Evolutionary conservation across 78 protist species (phyloP).

Genomic region (Chrysochromulina parva): DNA sequence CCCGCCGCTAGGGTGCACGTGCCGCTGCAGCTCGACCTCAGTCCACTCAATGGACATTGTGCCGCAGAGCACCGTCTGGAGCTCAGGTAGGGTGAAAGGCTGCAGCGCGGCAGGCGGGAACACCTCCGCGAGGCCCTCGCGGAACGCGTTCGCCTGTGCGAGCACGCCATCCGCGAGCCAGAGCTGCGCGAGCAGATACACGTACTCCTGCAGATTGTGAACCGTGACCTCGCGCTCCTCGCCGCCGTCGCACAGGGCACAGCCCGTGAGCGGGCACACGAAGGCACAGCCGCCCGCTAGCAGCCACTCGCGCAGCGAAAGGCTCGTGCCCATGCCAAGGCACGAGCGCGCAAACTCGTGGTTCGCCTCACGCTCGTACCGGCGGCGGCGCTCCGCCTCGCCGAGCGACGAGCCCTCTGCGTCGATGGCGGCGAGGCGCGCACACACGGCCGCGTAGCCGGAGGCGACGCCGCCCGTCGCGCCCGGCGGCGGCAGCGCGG

Average conservation of each 20-base stretch:
- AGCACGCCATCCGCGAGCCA: neutral
- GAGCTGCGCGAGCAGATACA: neutral
- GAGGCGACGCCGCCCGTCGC: neutral
- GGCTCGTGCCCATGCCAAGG: neutral
- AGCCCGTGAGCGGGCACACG: neutral
- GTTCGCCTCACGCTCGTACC: neutral
- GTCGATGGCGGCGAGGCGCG: neutral
- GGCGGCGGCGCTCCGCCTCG: neutral
- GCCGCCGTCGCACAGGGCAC: neutral
- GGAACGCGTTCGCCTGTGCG: neutral
- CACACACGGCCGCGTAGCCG: neutral
- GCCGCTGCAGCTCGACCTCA: neutral
- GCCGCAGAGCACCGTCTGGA: neutral
- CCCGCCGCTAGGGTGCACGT: neutral
- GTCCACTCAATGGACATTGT: neutral
- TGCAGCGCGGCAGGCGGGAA: neutral
- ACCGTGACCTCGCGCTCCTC: neutral
- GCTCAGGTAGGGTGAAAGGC: neutral
- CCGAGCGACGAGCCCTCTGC: neutral
- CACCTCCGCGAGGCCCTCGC: neutral
- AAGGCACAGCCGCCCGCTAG: neutral
- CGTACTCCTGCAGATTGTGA: neutral
- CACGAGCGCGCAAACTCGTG: neutral
- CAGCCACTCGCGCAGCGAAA: neutral
- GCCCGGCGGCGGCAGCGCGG: conserved; percentile 7